These are phyloP conservation scores for Aspergillus chevalieri DNA, from an alignment of 2,329 filamentous ascomycete genomes.

Conservation along the genomic window DNA sequence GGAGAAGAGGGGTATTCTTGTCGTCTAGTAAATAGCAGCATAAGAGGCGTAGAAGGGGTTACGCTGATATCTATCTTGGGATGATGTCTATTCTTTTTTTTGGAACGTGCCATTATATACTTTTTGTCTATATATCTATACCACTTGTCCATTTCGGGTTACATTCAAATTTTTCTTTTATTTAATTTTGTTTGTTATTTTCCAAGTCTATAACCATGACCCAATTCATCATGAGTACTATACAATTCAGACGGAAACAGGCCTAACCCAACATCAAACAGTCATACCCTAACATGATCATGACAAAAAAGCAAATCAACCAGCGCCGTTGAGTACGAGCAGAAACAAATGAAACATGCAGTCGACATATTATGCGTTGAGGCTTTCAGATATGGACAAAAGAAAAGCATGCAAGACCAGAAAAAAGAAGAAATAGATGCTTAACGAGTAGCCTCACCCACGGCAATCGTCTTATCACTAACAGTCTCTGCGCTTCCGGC, in stretches of 20 bases:
- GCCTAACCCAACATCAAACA: not conserved
- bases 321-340: not conserved
- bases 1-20: not conserved
- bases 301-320: not conserved
- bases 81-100: not conserved
- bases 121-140: too few relatives aligned
- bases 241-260: too few relatives aligned
- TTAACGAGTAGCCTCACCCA: constrained; percentile 24
- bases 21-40: not conserved
- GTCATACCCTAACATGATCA: not conserved
- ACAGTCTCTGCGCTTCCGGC: constrained; percentile 22
- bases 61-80: constrained; percentile 2
- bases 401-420: not conserved
- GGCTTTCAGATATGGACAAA: not conserved
- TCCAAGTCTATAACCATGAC: too few relatives aligned
- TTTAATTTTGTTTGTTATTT: too few relatives aligned
- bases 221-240: too few relatives aligned
- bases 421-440: not conserved
- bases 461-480: constrained; percentile 18
- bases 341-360: not conserved
- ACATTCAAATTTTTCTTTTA: too few relatives aligned
- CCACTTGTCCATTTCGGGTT: too few relatives aligned
- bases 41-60: not conserved
- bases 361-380: not conserved
- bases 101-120: not conserved